These are phyloP conservation scores for Lactarius vividus DNA, from an alignment of 768 basidiomycete species.

Conservation along the genomic window DNA sequence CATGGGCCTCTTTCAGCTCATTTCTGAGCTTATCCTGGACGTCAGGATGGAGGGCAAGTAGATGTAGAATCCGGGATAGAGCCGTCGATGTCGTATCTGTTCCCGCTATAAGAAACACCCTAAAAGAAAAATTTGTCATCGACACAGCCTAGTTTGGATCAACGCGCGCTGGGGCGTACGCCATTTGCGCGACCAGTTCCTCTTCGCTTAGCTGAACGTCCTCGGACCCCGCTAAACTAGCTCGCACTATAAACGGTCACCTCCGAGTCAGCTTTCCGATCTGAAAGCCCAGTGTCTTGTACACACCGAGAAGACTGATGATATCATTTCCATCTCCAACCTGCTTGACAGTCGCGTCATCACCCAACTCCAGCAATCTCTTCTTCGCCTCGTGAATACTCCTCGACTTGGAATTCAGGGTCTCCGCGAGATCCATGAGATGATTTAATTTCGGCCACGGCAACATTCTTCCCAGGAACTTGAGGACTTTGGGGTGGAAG, in stretches of 20 bases:
- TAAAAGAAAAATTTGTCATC: neutral
- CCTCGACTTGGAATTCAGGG: slow-evolving; percentile 38
- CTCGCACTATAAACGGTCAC: slow-evolving; percentile 36
- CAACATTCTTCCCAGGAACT: slow-evolving; percentile 34
- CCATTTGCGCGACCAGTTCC: slow-evolving; percentile 39
- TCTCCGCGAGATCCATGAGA: slow-evolving; percentile 37
- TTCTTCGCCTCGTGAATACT: slow-evolving; percentile 33
- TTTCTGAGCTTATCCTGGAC: neutral
- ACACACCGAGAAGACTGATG: slow-evolving; percentile 45
- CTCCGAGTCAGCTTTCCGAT: slow-evolving; percentile 1
- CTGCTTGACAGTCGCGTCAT: slow-evolving; percentile 35
- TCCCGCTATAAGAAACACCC: slow-evolving; percentile 31
- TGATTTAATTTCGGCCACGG: slow-evolving; percentile 36
- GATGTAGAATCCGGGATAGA: slow-evolving; percentile 27
- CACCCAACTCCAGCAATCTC: slow-evolving; percentile 35
- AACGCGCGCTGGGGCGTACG: slow-evolving; percentile 21
- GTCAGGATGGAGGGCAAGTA: slow-evolving; percentile 30
- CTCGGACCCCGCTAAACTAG: slow-evolving; percentile 37
- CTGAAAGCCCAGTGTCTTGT: neutral
- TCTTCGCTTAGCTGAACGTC: slow-evolving; percentile 36
- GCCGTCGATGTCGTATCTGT: slow-evolving; percentile 34
- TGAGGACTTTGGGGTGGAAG: slow-evolving; percentile 31
- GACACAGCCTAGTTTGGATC: neutral
- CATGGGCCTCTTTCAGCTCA: slow-evolving; percentile 6
- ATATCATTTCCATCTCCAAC: slow-evolving; percentile 45